Conservation (phyloP, 1,139 yeast species). For the Saccharomyces pastorianus region DNA sequence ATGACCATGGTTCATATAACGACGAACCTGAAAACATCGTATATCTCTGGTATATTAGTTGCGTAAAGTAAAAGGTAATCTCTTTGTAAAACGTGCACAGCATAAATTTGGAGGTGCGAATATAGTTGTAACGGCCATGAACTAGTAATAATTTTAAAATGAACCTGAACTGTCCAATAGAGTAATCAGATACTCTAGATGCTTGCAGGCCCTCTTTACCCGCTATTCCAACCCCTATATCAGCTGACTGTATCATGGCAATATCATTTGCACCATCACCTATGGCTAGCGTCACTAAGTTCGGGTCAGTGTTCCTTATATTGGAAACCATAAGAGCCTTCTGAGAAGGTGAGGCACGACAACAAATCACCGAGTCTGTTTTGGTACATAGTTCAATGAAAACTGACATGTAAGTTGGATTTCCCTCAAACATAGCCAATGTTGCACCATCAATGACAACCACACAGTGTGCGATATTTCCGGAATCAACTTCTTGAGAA, state of each 20-base stretch:
- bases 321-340: slow-evolving; percentile 82
- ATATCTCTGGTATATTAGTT: slow-evolving; percentile 76
- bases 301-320: slow-evolving; percentile 57
- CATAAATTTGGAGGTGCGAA: slow-evolving; percentile 85
- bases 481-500: slow-evolving; percentile 42
- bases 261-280: slow-evolving; percentile 99
- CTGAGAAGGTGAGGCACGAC: slow-evolving; percentile 95
- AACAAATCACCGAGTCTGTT: slow-evolving; percentile 86
- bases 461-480: slow-evolving; percentile 84
- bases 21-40: slow-evolving; percentile 91
- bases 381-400: slow-evolving; percentile 79
- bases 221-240: slow-evolving; percentile 93
- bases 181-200: slow-evolving; percentile 88
- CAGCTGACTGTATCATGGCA: slow-evolving; percentile 98
- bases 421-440: slow-evolving; percentile 60
- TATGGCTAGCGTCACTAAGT: slow-evolving; percentile 81
- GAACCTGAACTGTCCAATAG: slow-evolving; percentile 89
- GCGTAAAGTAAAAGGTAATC: slow-evolving; percentile 78
- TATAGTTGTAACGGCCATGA: slow-evolving; percentile 92
- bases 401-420: slow-evolving; percentile 58
- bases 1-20: slow-evolving; percentile 89
- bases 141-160: slow-evolving; percentile 75
- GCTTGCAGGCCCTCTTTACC: slow-evolving; percentile 97
- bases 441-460: slow-evolving; percentile 91
- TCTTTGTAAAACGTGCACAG: slow-evolving; percentile 94